These are phyloP conservation scores for Gossypium arboreum DNA, from an alignment of 345 rosid species.

Conservation along the genomic window DNA sequence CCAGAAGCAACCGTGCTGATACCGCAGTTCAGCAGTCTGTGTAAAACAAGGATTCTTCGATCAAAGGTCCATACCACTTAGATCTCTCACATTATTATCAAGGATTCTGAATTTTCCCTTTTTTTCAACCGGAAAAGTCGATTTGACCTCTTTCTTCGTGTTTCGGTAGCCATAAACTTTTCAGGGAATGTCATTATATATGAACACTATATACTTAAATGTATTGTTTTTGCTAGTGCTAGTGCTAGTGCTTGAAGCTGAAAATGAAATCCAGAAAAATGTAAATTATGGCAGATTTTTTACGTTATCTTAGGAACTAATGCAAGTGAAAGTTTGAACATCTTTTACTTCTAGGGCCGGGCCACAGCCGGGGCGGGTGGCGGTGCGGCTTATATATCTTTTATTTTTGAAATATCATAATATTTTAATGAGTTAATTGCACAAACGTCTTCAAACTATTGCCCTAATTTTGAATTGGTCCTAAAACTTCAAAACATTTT, in stretches of 20 bases:
- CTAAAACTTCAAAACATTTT: too few species aligned
- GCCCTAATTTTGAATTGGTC: too few species aligned
- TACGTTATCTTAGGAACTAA: too few species aligned
- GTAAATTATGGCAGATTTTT: not conserved
- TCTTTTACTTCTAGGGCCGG: not conserved
- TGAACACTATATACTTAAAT: not conserved
- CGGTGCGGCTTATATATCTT: not conserved
- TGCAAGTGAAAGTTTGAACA: not conserved
- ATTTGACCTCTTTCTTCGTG: slow-evolving; percentile 9
- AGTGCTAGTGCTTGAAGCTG: not conserved
- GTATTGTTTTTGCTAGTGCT: slow-evolving; percentile 5
- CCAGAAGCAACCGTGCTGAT: slow-evolving; percentile 25
- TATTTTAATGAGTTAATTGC: too few species aligned
- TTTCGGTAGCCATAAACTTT: slow-evolving; percentile 33
- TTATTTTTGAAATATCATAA: not conserved
- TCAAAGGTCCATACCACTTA: slow-evolving; percentile 17
- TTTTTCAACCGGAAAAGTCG: slow-evolving; percentile 10
- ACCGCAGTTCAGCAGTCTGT: slow-evolving; percentile 29
- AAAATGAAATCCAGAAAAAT: not conserved
- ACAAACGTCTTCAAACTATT: too few species aligned
- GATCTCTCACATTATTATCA: slow-evolving; percentile 15
- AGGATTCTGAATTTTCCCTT: slow-evolving; percentile 19
- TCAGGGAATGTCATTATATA: slow-evolving; percentile 26
- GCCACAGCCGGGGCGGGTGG: not conserved
- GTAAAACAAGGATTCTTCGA: slow-evolving; percentile 24